Conservation (phyloP, 1,139 yeast species). For the Blastobotrys proliferans region DNA sequence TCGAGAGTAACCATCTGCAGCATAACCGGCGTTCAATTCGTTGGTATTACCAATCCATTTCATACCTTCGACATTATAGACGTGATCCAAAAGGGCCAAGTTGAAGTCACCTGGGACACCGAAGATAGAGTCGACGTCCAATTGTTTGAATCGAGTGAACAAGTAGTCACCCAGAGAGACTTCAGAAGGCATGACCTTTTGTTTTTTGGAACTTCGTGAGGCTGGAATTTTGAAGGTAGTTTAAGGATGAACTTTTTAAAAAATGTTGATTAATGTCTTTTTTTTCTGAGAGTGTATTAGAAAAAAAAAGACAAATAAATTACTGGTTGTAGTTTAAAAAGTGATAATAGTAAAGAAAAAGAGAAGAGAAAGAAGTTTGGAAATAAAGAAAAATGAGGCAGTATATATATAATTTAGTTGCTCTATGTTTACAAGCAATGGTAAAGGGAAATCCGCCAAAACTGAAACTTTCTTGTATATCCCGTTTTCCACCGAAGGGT, state of each 20-base stretch:
- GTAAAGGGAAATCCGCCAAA: no score
- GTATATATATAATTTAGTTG: no score
- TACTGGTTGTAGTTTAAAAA: neutral
- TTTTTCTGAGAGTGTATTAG: neutral
- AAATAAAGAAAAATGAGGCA: no score
- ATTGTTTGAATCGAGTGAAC: conserved; percentile 45
- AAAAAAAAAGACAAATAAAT: neutral
- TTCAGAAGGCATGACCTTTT: conserved; percentile 13
- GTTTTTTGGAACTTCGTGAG: conserved; percentile 13
- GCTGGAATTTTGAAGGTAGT: conserved; percentile 9
- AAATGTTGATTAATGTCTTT: neutral
- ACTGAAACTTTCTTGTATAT: no score
- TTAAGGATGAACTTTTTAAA: neutral
- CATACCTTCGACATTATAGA: conserved; percentile 43
- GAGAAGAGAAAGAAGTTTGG: neutral
- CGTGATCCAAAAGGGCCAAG: conserved; percentile 55
- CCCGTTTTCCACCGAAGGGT: no score
- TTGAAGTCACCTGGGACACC: conserved; percentile 77
- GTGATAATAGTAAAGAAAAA: neutral
- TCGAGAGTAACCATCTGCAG: conserved; percentile 67
- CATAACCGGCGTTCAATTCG: conserved; percentile 54
- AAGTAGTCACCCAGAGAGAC: conserved; percentile 49
- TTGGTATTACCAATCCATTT: conserved; percentile 46
- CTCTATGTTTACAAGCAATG: no score
- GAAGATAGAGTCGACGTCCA: conserved; percentile 44